A percentile compares a stretch with the other conserved stretches of the same genome.
Evolutionary conservation across 345 rosid species (phyloP).

Genomic region (Mangifera indica): DNA sequence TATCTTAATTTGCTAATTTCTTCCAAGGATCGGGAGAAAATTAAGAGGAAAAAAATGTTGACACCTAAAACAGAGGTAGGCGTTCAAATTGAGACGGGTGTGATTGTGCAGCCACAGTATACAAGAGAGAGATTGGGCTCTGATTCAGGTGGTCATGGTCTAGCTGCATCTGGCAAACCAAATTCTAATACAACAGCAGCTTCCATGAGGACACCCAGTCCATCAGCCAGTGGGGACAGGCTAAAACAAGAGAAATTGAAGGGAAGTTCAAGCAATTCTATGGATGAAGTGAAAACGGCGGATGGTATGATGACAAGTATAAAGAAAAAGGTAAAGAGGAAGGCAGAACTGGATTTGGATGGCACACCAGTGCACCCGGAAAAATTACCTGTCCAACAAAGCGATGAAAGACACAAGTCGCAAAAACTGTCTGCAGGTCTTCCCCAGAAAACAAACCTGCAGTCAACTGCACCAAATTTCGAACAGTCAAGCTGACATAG

Average conservation of each 20-base stretch:
- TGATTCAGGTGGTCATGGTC: conserved; percentile 36
- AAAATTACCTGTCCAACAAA: conserved; percentile 27
- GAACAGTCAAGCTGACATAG: conserved; percentile 48
- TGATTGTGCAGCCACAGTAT: conserved; percentile 41
- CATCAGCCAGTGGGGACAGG: conserved; percentile 44
- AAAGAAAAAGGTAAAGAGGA: conserved; percentile 61
- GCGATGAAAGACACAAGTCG: conserved; percentile 39
- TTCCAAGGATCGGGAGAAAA: conserved; percentile 55
- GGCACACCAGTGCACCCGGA: conserved; percentile 39
- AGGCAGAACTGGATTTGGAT: conserved; percentile 46
- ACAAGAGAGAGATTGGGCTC: conserved; percentile 34
- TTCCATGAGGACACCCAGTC: conserved; percentile 37
- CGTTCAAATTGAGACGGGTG: conserved; percentile 39
- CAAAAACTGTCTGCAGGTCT: conserved; percentile 28
- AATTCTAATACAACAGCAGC: conserved; percentile 33
- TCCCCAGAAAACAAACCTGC: conserved; percentile 37
- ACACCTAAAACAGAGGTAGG: conserved; percentile 41
- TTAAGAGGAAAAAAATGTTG: conserved; percentile 59
- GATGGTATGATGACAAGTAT: conserved; percentile 30
- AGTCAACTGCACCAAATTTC: conserved; percentile 23
- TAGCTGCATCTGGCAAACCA: conserved; percentile 39
- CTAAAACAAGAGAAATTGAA: conserved; percentile 55
- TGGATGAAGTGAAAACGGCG: conserved; percentile 42
- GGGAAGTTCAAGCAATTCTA: conserved; percentile 39
- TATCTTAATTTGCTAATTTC: background rate